phyloP scores from a whole-genome alignment of 257 asterid genomes.

The Forsythia suspensa region DNA sequence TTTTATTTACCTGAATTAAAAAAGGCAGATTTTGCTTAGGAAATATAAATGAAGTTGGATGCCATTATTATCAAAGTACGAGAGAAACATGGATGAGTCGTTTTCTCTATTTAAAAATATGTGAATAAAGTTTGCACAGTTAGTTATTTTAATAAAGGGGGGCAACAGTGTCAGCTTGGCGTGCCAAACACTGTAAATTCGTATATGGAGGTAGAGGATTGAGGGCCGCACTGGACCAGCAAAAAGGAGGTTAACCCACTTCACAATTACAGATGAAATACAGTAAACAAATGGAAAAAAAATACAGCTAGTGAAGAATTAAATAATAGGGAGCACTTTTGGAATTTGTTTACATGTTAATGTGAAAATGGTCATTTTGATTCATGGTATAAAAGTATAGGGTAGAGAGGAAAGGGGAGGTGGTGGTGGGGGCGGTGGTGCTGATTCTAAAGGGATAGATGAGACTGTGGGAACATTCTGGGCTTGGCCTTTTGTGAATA shows the following conservation, averaged over 20 bases:
- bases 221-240: constrained; percentile 26
- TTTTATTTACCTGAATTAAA: constrained; percentile 13
- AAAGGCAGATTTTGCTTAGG: neutral
- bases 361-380: constrained; percentile 33
- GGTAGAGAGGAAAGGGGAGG: constrained; percentile 23
- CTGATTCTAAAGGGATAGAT: constrained; percentile 53
- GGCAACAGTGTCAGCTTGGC: constrained; percentile 79
- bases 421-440: constrained; percentile 69
- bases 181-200: constrained; percentile 62
- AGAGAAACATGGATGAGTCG: constrained; percentile 49
- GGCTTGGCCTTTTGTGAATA: constrained; percentile 67
- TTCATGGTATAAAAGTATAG: constrained; percentile 23
- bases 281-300: constrained; percentile 11
- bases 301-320: constrained; percentile 13
- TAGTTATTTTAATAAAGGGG: constrained; percentile 27
- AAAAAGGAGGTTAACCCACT: constrained; percentile 33
- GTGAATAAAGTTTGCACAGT: constrained; percentile 33
- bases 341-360: constrained; percentile 20
- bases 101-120: constrained; percentile 30
- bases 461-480: constrained; percentile 56
- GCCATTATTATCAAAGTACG: constrained; percentile 49
- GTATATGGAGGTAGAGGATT: constrained; percentile 7
- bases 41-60: constrained; percentile 37
- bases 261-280: constrained; percentile 41
- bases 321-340: constrained; percentile 18